Conservation (phyloP, 2,329 filamentous ascomycete species). For the Arthrinium phaeospermum region DNA sequence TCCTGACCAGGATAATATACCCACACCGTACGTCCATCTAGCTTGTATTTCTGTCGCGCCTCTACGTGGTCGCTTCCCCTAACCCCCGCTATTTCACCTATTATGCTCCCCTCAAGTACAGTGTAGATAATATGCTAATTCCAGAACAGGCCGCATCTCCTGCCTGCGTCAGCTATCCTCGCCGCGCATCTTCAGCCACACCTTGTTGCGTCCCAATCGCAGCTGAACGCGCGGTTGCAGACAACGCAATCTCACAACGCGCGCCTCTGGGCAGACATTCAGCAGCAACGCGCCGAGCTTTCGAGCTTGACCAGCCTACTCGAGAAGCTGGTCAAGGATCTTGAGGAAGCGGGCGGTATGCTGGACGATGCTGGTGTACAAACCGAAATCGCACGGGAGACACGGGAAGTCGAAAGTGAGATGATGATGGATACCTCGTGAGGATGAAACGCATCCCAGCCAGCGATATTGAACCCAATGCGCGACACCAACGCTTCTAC, state of each 20-base stretch:
- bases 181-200: conserved; percentile 61
- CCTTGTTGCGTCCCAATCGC: conserved; percentile 57
- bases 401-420: conserved; percentile 50
- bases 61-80: background rate
- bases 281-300: conserved; percentile 60
- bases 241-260: conserved; percentile 64
- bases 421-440: conserved; percentile 34
- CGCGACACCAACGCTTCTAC: background rate
- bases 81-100: background rate
- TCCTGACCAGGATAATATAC: conserved; percentile 35
- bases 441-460: background rate
- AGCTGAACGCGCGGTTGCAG: conserved; percentile 62
- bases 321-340: conserved; percentile 59
- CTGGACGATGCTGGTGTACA: conserved; percentile 48
- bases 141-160: conserved; percentile 55
- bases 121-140: background rate
- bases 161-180: conserved; percentile 58
- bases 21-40: conserved; percentile 50
- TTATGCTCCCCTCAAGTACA: background rate
- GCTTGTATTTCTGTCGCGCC: conserved; percentile 12
- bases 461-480: background rate
- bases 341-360: conserved; percentile 57
- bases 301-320: conserved; percentile 54
- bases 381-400: conserved; percentile 56
- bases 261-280: conserved; percentile 56